These are phyloP conservation scores for Diaporthe amygdali DNA, from an alignment of 2,329 filamentous ascomycete genomes.

Conservation along the genomic window DNA sequence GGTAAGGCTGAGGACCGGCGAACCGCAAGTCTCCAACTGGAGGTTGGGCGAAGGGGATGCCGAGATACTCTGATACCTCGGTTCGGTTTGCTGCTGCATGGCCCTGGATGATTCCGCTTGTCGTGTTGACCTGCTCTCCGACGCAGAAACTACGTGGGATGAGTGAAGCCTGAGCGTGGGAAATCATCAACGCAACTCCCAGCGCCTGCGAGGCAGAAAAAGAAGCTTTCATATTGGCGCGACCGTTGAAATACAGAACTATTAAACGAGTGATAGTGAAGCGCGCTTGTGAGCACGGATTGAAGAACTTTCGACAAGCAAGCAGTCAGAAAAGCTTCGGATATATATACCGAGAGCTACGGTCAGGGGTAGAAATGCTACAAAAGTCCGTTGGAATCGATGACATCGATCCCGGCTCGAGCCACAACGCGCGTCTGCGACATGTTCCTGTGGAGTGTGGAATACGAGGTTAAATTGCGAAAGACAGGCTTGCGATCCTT, in stretches of 20 bases:
- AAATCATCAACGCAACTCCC: background rate
- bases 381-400: background rate
- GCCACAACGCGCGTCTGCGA: background rate
- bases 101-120: slow-evolving; percentile 5
- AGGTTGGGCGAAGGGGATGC: slow-evolving; percentile 11
- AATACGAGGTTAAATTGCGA: slow-evolving; percentile 1
- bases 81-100: background rate
- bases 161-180: background rate
- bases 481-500: slow-evolving; percentile 1
- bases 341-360: background rate
- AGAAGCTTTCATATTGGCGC: background rate
- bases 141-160: background rate
- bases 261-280: background rate
- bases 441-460: background rate
- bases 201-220: background rate
- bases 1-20: background rate
- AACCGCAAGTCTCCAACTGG: slow-evolving; percentile 6
- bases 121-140: background rate
- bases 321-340: too few relatives aligned
- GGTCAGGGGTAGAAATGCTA: background rate
- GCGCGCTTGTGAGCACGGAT: background rate
- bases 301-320: background rate
- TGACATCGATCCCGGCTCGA: background rate
- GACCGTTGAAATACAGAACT: background rate
- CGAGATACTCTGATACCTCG: slow-evolving; percentile 19